Percentiles rank a stretch among this genome's conserved stretches.
Evolutionary conservation across 345 rosid genomes (phyloP).

Genomic region (Viola odorata): DNA sequence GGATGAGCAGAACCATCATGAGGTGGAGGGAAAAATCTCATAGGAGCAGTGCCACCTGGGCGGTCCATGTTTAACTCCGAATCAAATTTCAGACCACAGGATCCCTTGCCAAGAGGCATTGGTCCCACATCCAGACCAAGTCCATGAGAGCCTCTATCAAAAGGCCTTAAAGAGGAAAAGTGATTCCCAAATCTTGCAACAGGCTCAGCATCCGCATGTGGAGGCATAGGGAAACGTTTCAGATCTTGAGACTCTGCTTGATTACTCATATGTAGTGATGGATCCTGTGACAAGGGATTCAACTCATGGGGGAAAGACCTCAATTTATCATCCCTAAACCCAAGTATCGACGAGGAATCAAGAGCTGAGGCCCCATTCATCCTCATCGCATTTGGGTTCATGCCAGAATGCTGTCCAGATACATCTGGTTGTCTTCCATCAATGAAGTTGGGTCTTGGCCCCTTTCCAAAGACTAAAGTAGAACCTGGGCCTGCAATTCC

Average conservation of each 20-base stretch:
- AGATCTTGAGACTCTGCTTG: conserved; percentile 40
- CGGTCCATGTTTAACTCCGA: conserved; percentile 14
- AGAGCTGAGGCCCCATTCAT: conserved; percentile 31
- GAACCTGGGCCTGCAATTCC: conserved; percentile 27
- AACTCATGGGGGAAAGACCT: conserved; percentile 34
- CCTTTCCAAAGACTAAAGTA: conserved; percentile 32
- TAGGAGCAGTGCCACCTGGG: conserved; percentile 28
- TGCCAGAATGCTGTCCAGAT: conserved; percentile 24
- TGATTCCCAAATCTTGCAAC: conserved; percentile 29
- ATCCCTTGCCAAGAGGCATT: conserved; percentile 32
- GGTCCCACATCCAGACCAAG: conserved; percentile 33
- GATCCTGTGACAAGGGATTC: conserved; percentile 29
- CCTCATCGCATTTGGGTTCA: conserved; percentile 23
- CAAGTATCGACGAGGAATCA: conserved; percentile 21
- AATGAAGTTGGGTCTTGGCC: conserved; percentile 24
- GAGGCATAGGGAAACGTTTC: conserved; percentile 40
- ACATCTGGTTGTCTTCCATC: conserved; percentile 34
- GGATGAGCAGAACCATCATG: conserved; percentile 18
- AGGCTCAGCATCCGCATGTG: conserved; percentile 31
- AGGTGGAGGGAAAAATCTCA: conserved; percentile 42
- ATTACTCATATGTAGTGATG: conserved; percentile 25
- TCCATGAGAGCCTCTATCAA: conserved; percentile 39
- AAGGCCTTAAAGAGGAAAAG: conserved; percentile 35
- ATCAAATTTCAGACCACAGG: conserved; percentile 23
- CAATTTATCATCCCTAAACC: conserved; percentile 20